Evolutionary conservation across 495 filamentous ascomycete genomes (phyloP), one percentile per base, ranked within the genome.

Genomic region (Neurospora sp.): DNA sequence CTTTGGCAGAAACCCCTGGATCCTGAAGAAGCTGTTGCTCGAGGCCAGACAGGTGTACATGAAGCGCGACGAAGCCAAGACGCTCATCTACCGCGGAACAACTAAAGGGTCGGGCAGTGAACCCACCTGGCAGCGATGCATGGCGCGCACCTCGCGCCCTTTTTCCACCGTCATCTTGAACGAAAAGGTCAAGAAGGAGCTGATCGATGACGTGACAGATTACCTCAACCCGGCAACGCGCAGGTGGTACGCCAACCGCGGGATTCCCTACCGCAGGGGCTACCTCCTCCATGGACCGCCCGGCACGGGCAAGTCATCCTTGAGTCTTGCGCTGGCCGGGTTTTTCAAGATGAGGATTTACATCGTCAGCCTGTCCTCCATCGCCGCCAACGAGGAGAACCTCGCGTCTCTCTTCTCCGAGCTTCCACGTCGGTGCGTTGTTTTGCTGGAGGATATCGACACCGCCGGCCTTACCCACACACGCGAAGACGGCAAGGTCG

Each of bases 91-190:
- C 74, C 88, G 90, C 24, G 90, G 87, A 6, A 80, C 82, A 0
- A 80, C 80, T 5, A 83, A 80, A 72, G 71, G 80, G 13, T 75
- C 78, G 40, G 73, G 71, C 24, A 73, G 78, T 70, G 81, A 83
- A 43, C 78, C 81, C 1, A 77, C 74, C 19, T 89, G 88, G 87
- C 85, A 85, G 75, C 80, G 85, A n/a, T 87, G 83, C 77, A 84
- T 87, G 83, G 80, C 85, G 4, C 81, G 93, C 54, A 86, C 90
- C 0, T 90, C 90, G 7, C 86, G 94, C 17, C 92, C 94, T 6
- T 89, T 98, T 79, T 90, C 91, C 1, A 97, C 94, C 1, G 95
- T 98, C 9, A 92, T 97, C 39, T 83, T 98, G 9, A 92, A 95
- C 75, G 86, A 90, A 69, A 81, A 86, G 59, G 89, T 92, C 75